phyloP scores from a whole-genome alignment of 495 filamentous ascomycete genomes.

The Bryoglossum gracile region DNA sequence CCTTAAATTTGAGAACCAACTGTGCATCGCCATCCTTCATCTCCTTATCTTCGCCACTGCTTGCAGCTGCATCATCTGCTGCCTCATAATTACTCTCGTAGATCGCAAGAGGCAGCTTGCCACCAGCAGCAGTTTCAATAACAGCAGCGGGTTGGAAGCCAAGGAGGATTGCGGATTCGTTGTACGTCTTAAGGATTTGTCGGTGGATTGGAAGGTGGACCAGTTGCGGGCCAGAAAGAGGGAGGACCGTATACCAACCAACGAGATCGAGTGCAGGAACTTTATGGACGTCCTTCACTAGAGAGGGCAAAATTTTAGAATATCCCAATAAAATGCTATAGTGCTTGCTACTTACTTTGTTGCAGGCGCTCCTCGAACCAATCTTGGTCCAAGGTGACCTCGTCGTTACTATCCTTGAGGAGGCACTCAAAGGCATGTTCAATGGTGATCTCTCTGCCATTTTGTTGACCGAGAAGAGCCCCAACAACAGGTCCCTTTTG shows the following conservation, averaged over 20 bases:
- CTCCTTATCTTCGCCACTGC: slow-evolving; percentile 50
- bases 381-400: slow-evolving; percentile 47
- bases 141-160: slow-evolving; percentile 59
- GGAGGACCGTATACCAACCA: slow-evolving; percentile 87
- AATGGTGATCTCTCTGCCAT: slow-evolving; percentile 82
- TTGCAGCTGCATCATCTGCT: slow-evolving; percentile 41
- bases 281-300: slow-evolving; percentile 87
- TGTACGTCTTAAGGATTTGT: slow-evolving; percentile 63
- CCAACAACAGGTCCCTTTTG: slow-evolving; percentile 73
- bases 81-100: slow-evolving; percentile 81
- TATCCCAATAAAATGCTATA: background rate
- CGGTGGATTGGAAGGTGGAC: slow-evolving; percentile 66
- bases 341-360: slow-evolving; percentile 55
- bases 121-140: slow-evolving; percentile 43
- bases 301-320: background rate
- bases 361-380: slow-evolving; percentile 79
- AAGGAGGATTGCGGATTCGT: slow-evolving; percentile 76
- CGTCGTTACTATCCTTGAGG: slow-evolving; percentile 41
- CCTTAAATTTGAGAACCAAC: slow-evolving; percentile 65
- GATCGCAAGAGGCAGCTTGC: slow-evolving; percentile 79
- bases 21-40: slow-evolving; percentile 65
- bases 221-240: slow-evolving; percentile 60
- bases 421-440: slow-evolving; percentile 88
- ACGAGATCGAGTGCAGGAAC: slow-evolving; percentile 76
- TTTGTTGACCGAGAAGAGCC: slow-evolving; percentile 80